These are phyloP conservation scores for Colletotrichum nymphaeae DNA, from an alignment of 2,329 filamentous ascomycete genomes.

Conservation along the genomic window DNA sequence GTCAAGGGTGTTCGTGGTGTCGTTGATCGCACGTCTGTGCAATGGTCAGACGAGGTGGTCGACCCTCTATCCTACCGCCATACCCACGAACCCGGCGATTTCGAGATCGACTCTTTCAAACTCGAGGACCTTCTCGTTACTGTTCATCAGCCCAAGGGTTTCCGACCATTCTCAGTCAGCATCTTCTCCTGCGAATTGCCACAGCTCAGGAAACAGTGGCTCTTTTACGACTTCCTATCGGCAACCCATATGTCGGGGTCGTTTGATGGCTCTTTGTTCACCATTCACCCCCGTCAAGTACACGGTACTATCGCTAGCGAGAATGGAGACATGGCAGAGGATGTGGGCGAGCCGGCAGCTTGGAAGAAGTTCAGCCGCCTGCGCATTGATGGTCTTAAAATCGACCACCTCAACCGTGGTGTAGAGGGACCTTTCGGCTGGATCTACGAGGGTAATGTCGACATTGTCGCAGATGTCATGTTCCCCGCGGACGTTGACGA, in stretches of 20 bases:
- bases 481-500: slow-evolving; percentile 90
- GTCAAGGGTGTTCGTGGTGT: slow-evolving; percentile 94
- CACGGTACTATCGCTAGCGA: slow-evolving; percentile 80
- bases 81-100: slow-evolving; percentile 90
- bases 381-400: slow-evolving; percentile 91
- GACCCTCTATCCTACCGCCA: slow-evolving; percentile 91
- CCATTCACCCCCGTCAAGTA: slow-evolving; percentile 92
- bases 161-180: slow-evolving; percentile 95
- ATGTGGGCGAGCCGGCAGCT: slow-evolving; percentile 72
- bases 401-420: slow-evolving; percentile 94
- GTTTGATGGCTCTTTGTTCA: slow-evolving; percentile 95
- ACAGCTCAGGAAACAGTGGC: slow-evolving; percentile 92
- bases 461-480: slow-evolving; percentile 96
- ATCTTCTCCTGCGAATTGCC: slow-evolving; percentile 97
- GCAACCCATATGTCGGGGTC: slow-evolving; percentile 97
- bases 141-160: slow-evolving; percentile 87
- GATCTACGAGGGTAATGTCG: slow-evolving; percentile 97
- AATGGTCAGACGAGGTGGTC: slow-evolving; percentile 74
- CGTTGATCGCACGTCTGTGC: slow-evolving; percentile 87
- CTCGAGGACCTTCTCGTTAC: slow-evolving; percentile 94
- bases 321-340: slow-evolving; percentile 64
- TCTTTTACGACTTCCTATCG: slow-evolving; percentile 97
- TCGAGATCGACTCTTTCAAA: slow-evolving; percentile 97
- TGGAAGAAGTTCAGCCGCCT: slow-evolving; percentile 98
- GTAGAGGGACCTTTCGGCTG: slow-evolving; percentile 95